phyloP scores from a whole-genome alignment of 345 rosid species.

The Arabidopsis arenosa region DNA sequence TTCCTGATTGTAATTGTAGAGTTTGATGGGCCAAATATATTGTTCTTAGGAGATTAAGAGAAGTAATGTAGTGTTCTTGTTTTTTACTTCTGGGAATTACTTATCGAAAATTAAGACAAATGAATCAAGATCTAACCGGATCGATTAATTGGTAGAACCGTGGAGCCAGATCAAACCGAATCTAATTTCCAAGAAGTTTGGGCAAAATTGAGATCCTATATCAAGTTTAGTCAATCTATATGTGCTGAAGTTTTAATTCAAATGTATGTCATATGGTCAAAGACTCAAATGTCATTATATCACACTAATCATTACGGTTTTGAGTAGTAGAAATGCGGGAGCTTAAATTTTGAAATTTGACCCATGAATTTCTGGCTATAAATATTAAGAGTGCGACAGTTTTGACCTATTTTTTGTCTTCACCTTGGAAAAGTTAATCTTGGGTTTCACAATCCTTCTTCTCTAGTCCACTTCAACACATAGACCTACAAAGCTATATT shows the following conservation, averaged over 20 bases:
- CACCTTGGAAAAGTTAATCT: conserved; percentile 16
- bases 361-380: conserved; percentile 2
- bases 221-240: background rate
- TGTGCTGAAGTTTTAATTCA: background rate
- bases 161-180: background rate
- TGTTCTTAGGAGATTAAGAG: conserved; percentile 23
- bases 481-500: conserved; percentile 26
- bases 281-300: conserved; percentile 9
- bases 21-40: conserved; percentile 4
- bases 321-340: conserved; percentile 3
- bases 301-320: conserved; percentile 9
- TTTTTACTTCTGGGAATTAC: background rate
- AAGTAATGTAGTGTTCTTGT: background rate
- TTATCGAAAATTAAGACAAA: too few relatives aligned
- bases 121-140: too few relatives aligned
- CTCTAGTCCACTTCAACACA: conserved; percentile 37
- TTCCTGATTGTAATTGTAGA: conserved; percentile 20
- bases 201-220: background rate
- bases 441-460: conserved; percentile 5
- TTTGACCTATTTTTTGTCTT: conserved; percentile 27
- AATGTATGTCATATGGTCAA: background rate
- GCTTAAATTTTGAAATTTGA: conserved; percentile 21
- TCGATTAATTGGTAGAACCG: background rate
- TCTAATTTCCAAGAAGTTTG: background rate
- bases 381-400: conserved; percentile 13